Conservation (phyloP, 179 eudicot species). For the Silene noctiflora region DNA sequence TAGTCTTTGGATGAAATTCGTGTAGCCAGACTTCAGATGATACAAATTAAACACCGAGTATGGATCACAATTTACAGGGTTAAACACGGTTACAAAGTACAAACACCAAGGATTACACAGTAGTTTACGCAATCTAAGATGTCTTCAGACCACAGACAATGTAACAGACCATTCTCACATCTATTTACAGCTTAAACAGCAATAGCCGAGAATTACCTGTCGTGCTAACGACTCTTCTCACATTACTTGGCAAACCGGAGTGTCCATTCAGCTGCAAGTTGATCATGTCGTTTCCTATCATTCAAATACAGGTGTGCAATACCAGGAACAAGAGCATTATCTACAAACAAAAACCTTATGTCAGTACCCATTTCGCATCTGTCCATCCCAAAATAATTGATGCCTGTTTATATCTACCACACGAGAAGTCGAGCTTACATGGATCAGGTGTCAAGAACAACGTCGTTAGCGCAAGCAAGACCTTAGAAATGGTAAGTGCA, state of each 20-base stretch:
- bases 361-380: background rate
- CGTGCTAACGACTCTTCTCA: background rate
- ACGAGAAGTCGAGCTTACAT: slow-evolving; percentile 42
- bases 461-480: slow-evolving; percentile 67
- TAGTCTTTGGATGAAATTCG: background rate
- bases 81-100: background rate
- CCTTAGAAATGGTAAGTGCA: slow-evolving; percentile 84
- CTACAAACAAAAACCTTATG: slow-evolving; percentile 36
- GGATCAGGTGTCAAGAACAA: slow-evolving; percentile 67
- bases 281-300: slow-evolving; percentile 72
- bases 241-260: slow-evolving; percentile 72
- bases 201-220: background rate
- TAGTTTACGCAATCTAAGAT: too few relatives aligned
- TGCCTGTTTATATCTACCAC: background rate
- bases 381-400: background rate
- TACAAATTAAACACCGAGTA: background rate
- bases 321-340: slow-evolving; percentile 63
- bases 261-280: slow-evolving; percentile 92
- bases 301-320: slow-evolving; percentile 68
- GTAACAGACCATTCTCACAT: background rate
- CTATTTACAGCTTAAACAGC: background rate
- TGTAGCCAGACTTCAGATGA: background rate
- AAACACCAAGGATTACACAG: background rate
- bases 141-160: too few relatives aligned
- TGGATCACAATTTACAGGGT: background rate